phyloP scores from a whole-genome alignment of 495 filamentous ascomycete species.

The Lindgomyces ingoldianus region DNA sequence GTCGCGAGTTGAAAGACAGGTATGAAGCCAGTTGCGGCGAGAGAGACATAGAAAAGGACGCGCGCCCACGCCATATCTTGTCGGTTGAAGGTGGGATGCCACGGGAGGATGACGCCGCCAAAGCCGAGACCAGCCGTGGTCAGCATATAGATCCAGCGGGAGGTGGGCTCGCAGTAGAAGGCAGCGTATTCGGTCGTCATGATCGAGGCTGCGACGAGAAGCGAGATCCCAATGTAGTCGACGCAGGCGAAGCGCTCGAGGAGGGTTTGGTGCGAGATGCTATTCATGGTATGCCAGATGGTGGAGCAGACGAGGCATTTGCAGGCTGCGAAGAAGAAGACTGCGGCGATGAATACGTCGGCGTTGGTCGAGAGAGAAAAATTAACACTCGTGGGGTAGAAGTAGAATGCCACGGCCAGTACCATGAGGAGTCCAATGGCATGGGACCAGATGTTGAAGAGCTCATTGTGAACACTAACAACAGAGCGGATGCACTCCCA shows the following conservation, averaged over 20 bases:
- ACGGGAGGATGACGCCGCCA: constrained; percentile 88
- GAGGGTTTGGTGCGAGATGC: constrained; percentile 81
- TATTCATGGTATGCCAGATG: constrained; percentile 98
- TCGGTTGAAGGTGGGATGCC: constrained; percentile 95
- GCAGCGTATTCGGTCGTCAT: constrained; percentile 98
- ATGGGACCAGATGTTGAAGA: constrained; percentile 98
- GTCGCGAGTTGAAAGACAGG: constrained; percentile 80
- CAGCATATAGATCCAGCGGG: constrained; percentile 83
- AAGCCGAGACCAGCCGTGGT: constrained; percentile 79
- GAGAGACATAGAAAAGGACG: constrained; percentile 86
- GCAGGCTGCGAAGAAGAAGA: constrained; percentile 96
- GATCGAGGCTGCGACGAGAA: constrained; percentile 94
- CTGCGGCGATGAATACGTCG: constrained; percentile 83
- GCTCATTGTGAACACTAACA: constrained; percentile 84
- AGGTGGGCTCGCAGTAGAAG: constrained; percentile 93
- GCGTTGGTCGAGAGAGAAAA: constrained; percentile 82
- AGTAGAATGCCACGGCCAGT: constrained; percentile 89
- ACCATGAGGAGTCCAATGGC: constrained; percentile 83
- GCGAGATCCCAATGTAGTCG: constrained; percentile 96
- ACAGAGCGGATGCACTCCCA: constrained; percentile 80
- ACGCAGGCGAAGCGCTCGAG: constrained; percentile 97
- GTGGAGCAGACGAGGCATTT: constrained; percentile 94
- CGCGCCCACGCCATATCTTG: constrained; percentile 87
- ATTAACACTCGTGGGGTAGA: constrained; percentile 84
- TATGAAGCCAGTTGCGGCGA: constrained; percentile 87